Percentiles rank a stretch among this genome's conserved stretches.
Evolutionary conservation across 495 filamentous ascomycete species (phyloP).

Genomic region (Podospora sp.): DNA sequence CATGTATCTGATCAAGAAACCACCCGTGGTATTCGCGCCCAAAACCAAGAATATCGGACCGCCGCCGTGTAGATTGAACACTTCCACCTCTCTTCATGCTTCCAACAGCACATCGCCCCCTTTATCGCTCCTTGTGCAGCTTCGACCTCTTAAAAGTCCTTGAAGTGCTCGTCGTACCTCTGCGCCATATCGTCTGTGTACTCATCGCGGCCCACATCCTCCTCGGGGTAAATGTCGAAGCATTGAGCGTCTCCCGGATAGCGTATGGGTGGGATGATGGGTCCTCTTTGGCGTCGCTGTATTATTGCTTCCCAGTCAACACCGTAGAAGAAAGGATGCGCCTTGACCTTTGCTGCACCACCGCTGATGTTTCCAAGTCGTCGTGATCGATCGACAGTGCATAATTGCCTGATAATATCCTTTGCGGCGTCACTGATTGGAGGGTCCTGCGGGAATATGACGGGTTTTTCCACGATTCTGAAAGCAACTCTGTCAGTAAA

Average conservation of each 20-base stretch:
- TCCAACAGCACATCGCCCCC: background rate
- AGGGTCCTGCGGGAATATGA: slow-evolving; percentile 65
- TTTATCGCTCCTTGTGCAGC: background rate
- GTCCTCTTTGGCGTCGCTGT: slow-evolving; percentile 67
- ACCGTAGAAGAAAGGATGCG: slow-evolving; percentile 81
- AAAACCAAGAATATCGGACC: background rate
- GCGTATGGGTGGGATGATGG: slow-evolving; percentile 81
- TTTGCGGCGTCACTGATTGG: slow-evolving; percentile 73
- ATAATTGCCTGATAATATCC: slow-evolving; percentile 81
- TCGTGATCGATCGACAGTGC: slow-evolving; percentile 84
- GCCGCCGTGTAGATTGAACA: background rate
- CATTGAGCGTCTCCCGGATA: slow-evolving; percentile 84
- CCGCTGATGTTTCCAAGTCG: slow-evolving; percentile 86
- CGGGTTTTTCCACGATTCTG: slow-evolving; percentile 74
- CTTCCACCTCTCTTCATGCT: background rate
- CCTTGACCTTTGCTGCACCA: slow-evolving; percentile 78
- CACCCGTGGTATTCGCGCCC: background rate
- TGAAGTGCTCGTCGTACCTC: slow-evolving; percentile 78
- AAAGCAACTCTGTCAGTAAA: background rate
- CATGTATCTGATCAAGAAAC: background rate
- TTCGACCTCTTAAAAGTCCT: slow-evolving; percentile 63
- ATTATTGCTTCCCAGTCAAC: slow-evolving; percentile 88
- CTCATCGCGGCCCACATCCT: slow-evolving; percentile 54
- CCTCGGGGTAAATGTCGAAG: slow-evolving; percentile 81
- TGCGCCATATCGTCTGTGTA: slow-evolving; percentile 74